Conservation (phyloP, 306 rosid species). For the Rosa rugosa region DNA sequence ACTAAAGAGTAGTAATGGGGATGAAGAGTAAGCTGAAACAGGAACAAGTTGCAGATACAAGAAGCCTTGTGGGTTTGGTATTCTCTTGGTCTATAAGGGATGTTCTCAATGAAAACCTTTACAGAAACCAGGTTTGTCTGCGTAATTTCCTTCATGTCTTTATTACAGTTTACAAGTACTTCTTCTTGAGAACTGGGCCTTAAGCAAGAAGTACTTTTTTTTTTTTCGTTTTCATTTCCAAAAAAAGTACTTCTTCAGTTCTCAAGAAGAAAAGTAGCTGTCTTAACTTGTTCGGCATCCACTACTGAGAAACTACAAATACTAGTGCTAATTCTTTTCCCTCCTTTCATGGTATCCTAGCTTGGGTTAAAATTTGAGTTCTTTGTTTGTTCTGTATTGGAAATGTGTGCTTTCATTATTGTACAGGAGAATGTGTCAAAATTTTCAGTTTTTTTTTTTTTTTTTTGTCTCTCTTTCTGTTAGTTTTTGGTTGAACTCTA, state of each 20-base stretch:
- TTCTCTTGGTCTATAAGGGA: conserved; percentile 40
- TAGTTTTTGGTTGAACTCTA: not conserved
- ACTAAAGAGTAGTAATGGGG: not conserved
- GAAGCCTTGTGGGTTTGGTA: conserved; percentile 24
- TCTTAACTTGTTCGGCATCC: not conserved
- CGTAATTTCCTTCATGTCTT: not conserved
- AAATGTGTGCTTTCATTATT: too few relatives aligned
- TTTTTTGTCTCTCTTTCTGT: too few relatives aligned
- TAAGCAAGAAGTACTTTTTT: too few relatives aligned
- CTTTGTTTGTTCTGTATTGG: not conserved
- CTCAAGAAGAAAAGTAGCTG: too few relatives aligned
- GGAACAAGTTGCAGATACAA: not conserved
- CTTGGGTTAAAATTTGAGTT: not conserved
- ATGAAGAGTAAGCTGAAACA: not conserved
- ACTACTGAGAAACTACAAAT: too few relatives aligned
- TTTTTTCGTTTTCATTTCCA: too few relatives aligned
- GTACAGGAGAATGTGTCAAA: not conserved
- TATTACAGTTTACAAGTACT: not conserved
- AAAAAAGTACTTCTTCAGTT: too few relatives aligned
- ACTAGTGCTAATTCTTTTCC: not conserved
- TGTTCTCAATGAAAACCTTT: conserved; percentile 25
- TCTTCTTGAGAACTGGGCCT: too few relatives aligned
- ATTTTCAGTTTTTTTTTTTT: not conserved
- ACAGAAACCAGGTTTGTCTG: conserved; percentile 29
- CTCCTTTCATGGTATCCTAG: not conserved